Conservation (phyloP, 441 rosid species). For the Hura crepitans region DNA sequence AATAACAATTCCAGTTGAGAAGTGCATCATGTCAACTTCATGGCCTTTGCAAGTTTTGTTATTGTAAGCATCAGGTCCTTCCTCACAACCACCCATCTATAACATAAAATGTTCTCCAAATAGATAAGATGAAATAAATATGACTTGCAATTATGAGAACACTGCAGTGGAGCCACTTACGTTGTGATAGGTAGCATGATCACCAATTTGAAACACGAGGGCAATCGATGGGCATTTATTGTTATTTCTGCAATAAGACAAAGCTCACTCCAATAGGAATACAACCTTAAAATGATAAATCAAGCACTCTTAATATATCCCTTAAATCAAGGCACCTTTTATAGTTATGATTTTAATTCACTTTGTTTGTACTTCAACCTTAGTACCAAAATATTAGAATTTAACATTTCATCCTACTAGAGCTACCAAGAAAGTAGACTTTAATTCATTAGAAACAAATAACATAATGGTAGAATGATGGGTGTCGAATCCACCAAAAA, state of each 20-base stretch:
- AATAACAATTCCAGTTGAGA: conserved; percentile 88
- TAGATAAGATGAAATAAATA: conserved; percentile 1
- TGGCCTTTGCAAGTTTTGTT: conserved; percentile 88
- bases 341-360: background rate
- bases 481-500: too few relatives aligned
- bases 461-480: too few relatives aligned
- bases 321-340: background rate
- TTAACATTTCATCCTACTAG: too few relatives aligned
- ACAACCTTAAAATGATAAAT: conserved; percentile 11
- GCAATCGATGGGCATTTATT: conserved; percentile 78
- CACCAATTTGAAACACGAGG: conserved; percentile 91
- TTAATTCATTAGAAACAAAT: background rate
- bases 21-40: conserved; percentile 98
- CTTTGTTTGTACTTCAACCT: background rate
- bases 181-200: conserved; percentile 73
- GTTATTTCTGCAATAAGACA: conserved; percentile 51
- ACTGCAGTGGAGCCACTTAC: conserved; percentile 38
- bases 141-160: background rate
- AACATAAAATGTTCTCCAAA: conserved; percentile 18
- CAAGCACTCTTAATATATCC: background rate
- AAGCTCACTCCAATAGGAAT: conserved; percentile 30
- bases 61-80: conserved; percentile 56
- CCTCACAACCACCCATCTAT: conserved; percentile 97
- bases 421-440: background rate
- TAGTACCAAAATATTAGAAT: background rate